Base-by-base conservation (phyloP, 164 flowering plant genomes). In the Piper betle region DNA sequence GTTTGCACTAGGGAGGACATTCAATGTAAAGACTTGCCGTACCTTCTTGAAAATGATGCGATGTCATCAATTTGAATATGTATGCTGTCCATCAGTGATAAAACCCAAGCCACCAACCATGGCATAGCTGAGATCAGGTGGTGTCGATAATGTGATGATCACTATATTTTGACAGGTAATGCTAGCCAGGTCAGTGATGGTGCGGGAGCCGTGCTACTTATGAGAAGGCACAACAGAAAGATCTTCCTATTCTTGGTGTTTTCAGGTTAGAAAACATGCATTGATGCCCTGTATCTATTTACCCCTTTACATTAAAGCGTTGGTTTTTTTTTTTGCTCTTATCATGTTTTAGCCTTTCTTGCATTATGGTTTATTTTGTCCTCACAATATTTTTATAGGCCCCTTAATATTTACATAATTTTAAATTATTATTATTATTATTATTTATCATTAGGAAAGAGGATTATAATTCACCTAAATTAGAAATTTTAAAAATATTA, bases 181-280 rank as follows among this genome's bases (percentile, higher is more conserved):
- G 85, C 99, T 43, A 91, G 97, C 71, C 99, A 94, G 73, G 90
- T 94, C 43, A 94, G 80, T 85, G 99, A 94, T 84, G 99, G 96
- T 65, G 97, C 97, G 74, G 96, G 92, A 66, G 97, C 96, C 43
- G 96, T 94, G 60, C 85, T 94, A 39, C 91, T 94, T 4, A 94
- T 88, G 97, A 86, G 77, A 75, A 88, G 93, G 97, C 99, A 46
- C 66, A 81, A 79, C 74, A 61, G 55, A 94, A 91, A 74, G 96
- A 96, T 50, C 73, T 94, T 58, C 92, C 95, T 4, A 83, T 94
- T 73, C 91, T 91, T 63, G 97, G 97, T 67, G 90, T 88, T 38
- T 94, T 91, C 73, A 91, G 99, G 99, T 86, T 57, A 62, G 58
- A 46, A 16, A 20, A 53, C 46, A 33, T 9, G 59, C 13, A 52